Conservation (phyloP, 164 flowering plant species). For the Sedum album region DNA sequence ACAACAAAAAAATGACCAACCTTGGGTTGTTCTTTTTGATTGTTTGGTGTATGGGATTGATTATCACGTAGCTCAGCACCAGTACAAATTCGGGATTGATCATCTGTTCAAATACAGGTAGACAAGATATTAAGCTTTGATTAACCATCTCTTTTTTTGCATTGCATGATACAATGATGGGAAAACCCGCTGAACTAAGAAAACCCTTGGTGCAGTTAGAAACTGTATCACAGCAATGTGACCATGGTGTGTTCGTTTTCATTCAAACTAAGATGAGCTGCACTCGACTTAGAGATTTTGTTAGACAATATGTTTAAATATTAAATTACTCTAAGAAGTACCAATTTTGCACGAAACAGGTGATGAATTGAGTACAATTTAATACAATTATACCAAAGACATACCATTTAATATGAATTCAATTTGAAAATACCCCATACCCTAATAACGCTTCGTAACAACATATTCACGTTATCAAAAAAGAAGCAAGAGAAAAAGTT, state of each 20-base stretch:
- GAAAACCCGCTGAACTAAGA: neutral
- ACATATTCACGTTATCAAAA: neutral
- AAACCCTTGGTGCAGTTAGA: neutral
- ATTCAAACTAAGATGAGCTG: neutral
- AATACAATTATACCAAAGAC: neutral
- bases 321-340: neutral
- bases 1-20: neutral
- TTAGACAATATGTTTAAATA: neutral
- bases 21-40: neutral
- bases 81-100: neutral
- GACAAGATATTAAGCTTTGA: neutral
- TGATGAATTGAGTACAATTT: neutral
- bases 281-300: neutral
- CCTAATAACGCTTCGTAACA: neutral
- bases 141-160: neutral
- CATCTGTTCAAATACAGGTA: neutral
- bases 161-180: neutral
- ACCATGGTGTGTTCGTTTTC: neutral
- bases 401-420: no score
- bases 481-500: neutral
- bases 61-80: conserved; percentile 1
- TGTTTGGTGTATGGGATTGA: neutral
- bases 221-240: neutral
- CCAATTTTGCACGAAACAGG: neutral
- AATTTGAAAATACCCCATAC: neutral